Evolutionary conservation across 2,329 filamentous ascomycete species (phyloP).

Genomic region (Botrytis fragariae): DNA sequence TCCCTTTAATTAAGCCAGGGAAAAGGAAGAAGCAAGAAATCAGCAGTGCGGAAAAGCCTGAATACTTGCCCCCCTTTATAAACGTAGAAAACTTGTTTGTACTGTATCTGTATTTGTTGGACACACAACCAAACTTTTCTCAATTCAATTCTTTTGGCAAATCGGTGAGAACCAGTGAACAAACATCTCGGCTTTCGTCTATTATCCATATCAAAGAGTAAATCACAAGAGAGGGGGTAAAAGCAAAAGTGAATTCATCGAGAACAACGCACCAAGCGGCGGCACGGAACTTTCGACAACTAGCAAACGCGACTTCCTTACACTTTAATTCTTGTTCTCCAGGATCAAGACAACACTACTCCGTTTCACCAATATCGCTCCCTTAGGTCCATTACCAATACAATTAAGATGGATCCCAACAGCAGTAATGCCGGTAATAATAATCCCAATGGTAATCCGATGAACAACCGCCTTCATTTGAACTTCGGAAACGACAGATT

Average conservation of each 20-base stretch:
- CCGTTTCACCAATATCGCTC: not conserved
- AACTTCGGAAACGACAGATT: slow-evolving; percentile 52
- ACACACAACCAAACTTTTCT: not conserved
- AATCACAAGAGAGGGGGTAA: not conserved
- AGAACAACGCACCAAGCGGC: slow-evolving; percentile 6
- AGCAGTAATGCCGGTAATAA: slow-evolving; percentile 21
- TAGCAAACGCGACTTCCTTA: slow-evolving; percentile 7
- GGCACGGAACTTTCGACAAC: slow-evolving; percentile 5
- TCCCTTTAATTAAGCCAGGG: slow-evolving; percentile 18
- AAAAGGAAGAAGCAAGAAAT: slow-evolving; percentile 13
- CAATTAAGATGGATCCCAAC: slow-evolving; percentile 20
- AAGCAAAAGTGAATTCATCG: slow-evolving; percentile 5
- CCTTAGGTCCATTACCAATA: not conserved
- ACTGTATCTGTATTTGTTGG: not conserved
- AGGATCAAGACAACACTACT: slow-evolving; percentile 16
- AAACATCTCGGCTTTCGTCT: not conserved
- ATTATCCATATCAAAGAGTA: not conserved
- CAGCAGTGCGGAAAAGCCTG: not conserved
- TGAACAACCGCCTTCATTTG: slow-evolving; percentile 34
- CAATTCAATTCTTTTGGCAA: not conserved
- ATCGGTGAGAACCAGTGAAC: not conserved
- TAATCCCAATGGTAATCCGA: slow-evolving; percentile 24
- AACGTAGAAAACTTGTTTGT: not conserved
- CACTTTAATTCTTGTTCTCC: not conserved
- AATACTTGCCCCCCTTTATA: not conserved